Conservation (phyloP, 257 asterid genomes). For the Leptodermis oblonga region DNA sequence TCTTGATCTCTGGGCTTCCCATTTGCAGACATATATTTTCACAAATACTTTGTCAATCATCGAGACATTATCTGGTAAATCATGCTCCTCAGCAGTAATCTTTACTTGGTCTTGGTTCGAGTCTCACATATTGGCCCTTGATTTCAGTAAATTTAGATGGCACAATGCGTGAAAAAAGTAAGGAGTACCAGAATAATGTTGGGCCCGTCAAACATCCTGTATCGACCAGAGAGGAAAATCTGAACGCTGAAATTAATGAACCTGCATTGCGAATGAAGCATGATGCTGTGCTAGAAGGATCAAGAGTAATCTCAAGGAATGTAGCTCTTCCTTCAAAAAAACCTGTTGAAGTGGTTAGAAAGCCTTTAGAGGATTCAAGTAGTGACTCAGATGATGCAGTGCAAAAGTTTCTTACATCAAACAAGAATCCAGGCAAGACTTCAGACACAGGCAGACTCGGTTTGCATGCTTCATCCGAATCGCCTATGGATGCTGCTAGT, state of each 20-base stretch:
- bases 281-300: constrained; percentile 34
- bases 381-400: constrained; percentile 42
- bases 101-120: constrained; percentile 9
- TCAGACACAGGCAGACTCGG: constrained; percentile 34
- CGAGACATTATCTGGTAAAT: constrained; percentile 79
- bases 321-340: constrained; percentile 44
- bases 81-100: constrained; percentile 19
- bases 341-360: constrained; percentile 39
- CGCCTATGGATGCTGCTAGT: constrained; percentile 33
- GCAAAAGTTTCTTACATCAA: constrained; percentile 33
- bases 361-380: constrained; percentile 40
- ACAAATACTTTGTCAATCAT: constrained; percentile 77
- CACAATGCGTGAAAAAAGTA: constrained; percentile 38
- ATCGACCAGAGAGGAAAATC: constrained; percentile 34
- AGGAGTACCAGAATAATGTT: constrained; percentile 34
- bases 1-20: constrained; percentile 17
- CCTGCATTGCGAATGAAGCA: constrained; percentile 39
- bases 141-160: constrained; percentile 51
- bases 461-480: constrained; percentile 36
- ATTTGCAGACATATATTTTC: constrained; percentile 81
- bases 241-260: constrained; percentile 38
- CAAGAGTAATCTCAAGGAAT: constrained; percentile 39
- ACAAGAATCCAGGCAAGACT: constrained; percentile 36
- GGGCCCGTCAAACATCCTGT: constrained; percentile 31
- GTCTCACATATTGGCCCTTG: constrained; percentile 21